Conservation (phyloP, 73 alveolate species). For the Urostyla sp. region DNA sequence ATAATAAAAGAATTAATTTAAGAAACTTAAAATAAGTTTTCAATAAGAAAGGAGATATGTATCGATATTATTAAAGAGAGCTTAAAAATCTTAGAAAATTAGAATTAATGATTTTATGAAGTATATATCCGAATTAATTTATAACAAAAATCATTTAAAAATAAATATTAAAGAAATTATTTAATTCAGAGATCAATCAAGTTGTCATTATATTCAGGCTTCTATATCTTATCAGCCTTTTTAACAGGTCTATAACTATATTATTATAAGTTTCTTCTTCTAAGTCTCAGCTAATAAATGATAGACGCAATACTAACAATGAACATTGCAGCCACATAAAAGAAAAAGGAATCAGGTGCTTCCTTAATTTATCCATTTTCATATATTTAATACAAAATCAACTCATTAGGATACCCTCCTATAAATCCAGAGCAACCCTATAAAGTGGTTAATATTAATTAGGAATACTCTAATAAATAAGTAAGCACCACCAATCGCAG, state of each 20-base stretch:
- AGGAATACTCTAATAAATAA: constrained; percentile 64
- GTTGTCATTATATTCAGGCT: no score
- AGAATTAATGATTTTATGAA: no score
- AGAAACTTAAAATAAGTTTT: no score
- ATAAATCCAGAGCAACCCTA: constrained; percentile 74
- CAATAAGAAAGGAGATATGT: no score
- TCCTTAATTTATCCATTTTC: constrained; percentile 47
- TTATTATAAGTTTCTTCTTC: neutral
- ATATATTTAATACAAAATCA: constrained; percentile 67
- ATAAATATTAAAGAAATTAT: no score
- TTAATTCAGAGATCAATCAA: no score
- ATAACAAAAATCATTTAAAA: no score
- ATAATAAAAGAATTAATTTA: no score
- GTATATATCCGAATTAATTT: no score
- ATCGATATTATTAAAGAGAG: no score
- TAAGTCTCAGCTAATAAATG: constrained; percentile 18
- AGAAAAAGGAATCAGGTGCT: constrained; percentile 1
- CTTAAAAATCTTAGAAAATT: no score
- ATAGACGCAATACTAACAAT: constrained; percentile 17
- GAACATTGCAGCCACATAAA: constrained; percentile 19
- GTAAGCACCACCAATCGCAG: constrained; percentile 78
- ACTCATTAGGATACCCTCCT: constrained; percentile 84
- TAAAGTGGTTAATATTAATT: neutral
- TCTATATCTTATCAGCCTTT: no score
- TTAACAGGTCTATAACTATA: constrained; percentile 17